Percentiles rank a stretch among this genome's conserved stretches.
Evolutionary conservation across 2,329 filamentous ascomycete genomes (phyloP).

Genomic region (Zalaria obscura): DNA sequence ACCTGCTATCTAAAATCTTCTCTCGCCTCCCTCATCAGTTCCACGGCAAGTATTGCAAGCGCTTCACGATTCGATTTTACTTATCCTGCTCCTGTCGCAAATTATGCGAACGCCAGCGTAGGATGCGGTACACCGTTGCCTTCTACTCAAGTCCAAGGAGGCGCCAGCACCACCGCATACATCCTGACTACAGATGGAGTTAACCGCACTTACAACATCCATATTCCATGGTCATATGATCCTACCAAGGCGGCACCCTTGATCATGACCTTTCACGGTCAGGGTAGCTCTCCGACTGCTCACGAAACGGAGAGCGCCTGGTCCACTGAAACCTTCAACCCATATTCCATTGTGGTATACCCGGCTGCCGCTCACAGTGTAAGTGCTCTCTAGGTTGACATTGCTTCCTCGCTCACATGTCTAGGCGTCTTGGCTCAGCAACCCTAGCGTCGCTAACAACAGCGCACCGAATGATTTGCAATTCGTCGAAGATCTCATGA

Average conservation of each 20-base stretch:
- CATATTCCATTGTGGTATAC: constrained; percentile 30
- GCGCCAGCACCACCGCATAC: constrained; percentile 8
- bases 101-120: constrained; percentile 8
- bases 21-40: constrained; percentile 2
- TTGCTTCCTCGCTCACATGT: constrained; percentile 10
- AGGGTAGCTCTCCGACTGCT: constrained; percentile 19
- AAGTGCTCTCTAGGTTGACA: constrained; percentile 29
- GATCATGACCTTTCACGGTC: constrained; percentile 36
- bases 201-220: constrained; percentile 21
- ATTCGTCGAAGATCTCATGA: constrained; percentile 27
- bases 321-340: constrained; percentile 29
- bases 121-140: constrained; percentile 13
- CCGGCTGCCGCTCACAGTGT: constrained; percentile 25
- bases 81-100: constrained; percentile 4
- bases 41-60: constrained; percentile 1
- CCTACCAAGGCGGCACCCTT: constrained; percentile 22
- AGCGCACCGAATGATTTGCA: constrained; percentile 22
- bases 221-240: constrained; percentile 26
- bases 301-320: constrained; percentile 31
- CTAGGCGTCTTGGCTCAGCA: constrained; percentile 25
- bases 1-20: constrained; percentile 10
- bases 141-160: constrained; percentile 8
- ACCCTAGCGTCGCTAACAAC: constrained; percentile 22
- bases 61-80: constrained; percentile 1
- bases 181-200: constrained; percentile 12